Conservation (phyloP, 495 filamentous ascomycete genomes). For the Polyplosphaeria fusca region DNA sequence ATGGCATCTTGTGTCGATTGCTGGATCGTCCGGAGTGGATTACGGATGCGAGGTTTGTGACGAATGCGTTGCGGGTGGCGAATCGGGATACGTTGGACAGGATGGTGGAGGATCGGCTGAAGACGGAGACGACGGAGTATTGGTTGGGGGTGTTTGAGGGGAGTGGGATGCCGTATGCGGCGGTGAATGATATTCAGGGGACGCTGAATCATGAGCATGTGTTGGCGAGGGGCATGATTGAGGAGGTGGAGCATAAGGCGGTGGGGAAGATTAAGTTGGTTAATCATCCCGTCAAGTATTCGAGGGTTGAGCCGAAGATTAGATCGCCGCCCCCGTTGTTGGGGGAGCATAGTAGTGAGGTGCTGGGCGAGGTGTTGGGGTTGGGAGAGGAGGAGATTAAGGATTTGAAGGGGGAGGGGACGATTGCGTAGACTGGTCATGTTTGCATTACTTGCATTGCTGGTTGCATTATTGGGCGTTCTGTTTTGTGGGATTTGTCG, state of each 20-base stretch:
- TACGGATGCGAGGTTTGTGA: constrained; percentile 36
- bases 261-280: constrained; percentile 37
- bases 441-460: no score
- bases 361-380: constrained; percentile 36
- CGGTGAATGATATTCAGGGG: constrained; percentile 39
- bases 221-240: constrained; percentile 38
- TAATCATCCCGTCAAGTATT: constrained; percentile 40
- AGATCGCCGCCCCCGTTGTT: constrained; percentile 35
- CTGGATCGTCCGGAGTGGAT: constrained; percentile 32
- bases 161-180: constrained; percentile 38
- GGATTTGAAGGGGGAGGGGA: constrained; percentile 18
- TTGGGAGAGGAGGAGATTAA: constrained; percentile 33
- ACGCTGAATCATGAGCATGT: constrained; percentile 32
- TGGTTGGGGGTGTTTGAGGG: constrained; percentile 39
- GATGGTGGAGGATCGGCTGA: constrained; percentile 36
- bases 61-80: constrained; percentile 37
- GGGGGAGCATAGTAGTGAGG: constrained; percentile 39
- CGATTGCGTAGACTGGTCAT: constrained; percentile 18
- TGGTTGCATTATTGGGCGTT: no score
- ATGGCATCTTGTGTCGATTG: constrained; percentile 34
- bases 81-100: constrained; percentile 37
- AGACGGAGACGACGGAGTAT: constrained; percentile 37
- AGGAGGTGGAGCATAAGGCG: constrained; percentile 31
- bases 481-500: no score
- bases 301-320: constrained; percentile 34